A percentile compares a stretch with the other conserved stretches of the same genome.
Evolutionary conservation across 306 rosid genomes (phyloP).

Genomic region (Oxytropis ochrocephala): DNA sequence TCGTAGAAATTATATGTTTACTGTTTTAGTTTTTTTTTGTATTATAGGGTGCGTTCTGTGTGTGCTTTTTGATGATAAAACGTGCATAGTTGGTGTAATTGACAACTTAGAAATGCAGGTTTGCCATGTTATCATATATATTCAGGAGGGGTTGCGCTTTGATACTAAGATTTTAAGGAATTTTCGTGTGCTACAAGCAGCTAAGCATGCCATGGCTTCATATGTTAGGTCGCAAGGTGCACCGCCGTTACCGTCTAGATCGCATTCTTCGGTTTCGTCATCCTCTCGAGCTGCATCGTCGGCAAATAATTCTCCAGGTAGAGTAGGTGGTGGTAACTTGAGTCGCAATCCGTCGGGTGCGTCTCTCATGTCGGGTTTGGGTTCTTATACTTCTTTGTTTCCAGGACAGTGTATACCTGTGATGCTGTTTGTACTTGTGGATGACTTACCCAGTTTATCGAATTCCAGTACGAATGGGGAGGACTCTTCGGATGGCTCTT

Average conservation of each 20-base stretch:
- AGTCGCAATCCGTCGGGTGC: slow-evolving; percentile 55
- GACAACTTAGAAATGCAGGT: slow-evolving; percentile 66
- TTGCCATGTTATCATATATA: slow-evolving; percentile 73
- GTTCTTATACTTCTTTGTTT: slow-evolving; percentile 84
- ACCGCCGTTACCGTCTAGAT: slow-evolving; percentile 41
- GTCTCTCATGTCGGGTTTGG: slow-evolving; percentile 84
- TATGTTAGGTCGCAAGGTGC: slow-evolving; percentile 46
- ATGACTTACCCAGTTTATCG: slow-evolving; percentile 56
- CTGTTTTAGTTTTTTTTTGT: neutral
- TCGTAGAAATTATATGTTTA: neutral
- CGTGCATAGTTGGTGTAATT: slow-evolving; percentile 4
- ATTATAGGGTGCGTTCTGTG: neutral
- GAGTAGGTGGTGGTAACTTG: slow-evolving; percentile 59
- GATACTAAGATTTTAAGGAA: slow-evolving; percentile 59
- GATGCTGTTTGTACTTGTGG: slow-evolving; percentile 66
- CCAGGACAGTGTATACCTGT: slow-evolving; percentile 96
- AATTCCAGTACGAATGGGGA: slow-evolving; percentile 48
- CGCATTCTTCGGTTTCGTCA: slow-evolving; percentile 34
- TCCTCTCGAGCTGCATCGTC: slow-evolving; percentile 42
- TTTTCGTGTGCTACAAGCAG: slow-evolving; percentile 75
- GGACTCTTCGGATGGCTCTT: slow-evolving; percentile 46
- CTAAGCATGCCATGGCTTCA: slow-evolving; percentile 80
- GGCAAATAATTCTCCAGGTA: slow-evolving; percentile 53
- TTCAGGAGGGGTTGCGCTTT: slow-evolving; percentile 76
- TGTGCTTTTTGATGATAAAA: neutral